Percentiles rank a stretch among this genome's conserved stretches.
These are phyloP conservation scores for Wickerhamiella azyma DNA, from an alignment of 805 yeast species.

Conservation along the genomic window DNA sequence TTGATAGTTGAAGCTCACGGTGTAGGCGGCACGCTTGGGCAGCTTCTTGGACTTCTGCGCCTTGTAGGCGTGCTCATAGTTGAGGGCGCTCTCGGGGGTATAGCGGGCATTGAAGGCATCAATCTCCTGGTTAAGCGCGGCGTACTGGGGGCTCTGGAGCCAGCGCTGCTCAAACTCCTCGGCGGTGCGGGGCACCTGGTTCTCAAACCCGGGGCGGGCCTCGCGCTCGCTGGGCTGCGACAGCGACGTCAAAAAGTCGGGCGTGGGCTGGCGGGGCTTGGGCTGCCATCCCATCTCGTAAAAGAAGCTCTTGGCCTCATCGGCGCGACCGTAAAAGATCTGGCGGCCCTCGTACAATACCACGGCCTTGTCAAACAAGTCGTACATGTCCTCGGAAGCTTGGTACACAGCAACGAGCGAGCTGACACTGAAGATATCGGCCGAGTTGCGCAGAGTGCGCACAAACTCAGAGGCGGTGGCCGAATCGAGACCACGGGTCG, in stretches of 20 bases:
- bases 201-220: constrained; percentile 35
- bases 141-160: constrained; percentile 37
- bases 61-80: constrained; percentile 27
- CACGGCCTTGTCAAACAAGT: constrained; percentile 47
- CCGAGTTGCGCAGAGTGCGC: constrained; percentile 49
- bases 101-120: constrained; percentile 28
- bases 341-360: constrained; percentile 49
- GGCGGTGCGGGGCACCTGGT: constrained; percentile 45
- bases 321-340: constrained; percentile 49
- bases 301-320: constrained; percentile 43
- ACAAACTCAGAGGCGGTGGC: constrained; percentile 71
- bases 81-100: constrained; percentile 25
- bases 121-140: constrained; percentile 32
- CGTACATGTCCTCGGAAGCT: constrained; percentile 53
- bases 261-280: constrained; percentile 53
- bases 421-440: constrained; percentile 38
- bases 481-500: constrained; percentile 76
- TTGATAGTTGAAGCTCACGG: constrained; percentile 36
- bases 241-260: constrained; percentile 56
- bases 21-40: constrained; percentile 31
- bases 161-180: constrained; percentile 48
- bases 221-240: constrained; percentile 53
- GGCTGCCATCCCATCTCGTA: constrained; percentile 50
- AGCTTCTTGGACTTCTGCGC: constrained; percentile 30
- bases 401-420: constrained; percentile 60